Evolutionary conservation across 2,329 filamentous ascomycete species (phyloP), one percentile per base, ranked within the genome.

Genomic region (Rhexocercosporidium sp.): DNA sequence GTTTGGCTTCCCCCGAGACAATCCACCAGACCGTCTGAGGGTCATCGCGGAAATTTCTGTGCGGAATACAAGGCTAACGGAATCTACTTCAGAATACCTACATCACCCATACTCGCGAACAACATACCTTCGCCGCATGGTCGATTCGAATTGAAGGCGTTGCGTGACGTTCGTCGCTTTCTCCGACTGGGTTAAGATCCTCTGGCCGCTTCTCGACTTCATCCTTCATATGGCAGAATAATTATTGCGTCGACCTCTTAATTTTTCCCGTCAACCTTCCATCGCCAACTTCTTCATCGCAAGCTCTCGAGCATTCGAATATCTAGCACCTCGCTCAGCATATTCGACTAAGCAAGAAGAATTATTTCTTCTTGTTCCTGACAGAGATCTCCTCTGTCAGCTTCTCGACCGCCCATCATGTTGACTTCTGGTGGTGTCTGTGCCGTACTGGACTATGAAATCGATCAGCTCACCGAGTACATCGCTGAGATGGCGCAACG

Each of bases 391-490:
- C 74, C 74, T 77, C 67, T 39, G 73, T 76, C 74, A 71, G 64
- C 62, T 44, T 44, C 62, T 66, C 68, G 63, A 67, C 73, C 65
- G 71, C 70, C 68, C 71, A 73, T 69, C 69, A 77, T 76, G 75
- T 70, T 76, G 65, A 62, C 72, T 71, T 72, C 74, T 63, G 90
- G 90, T 75, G 90, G 90, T 73, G 90, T 93, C 54, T 90, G 90
- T 68, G 89, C 89, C 69, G 88, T 91, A 77, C 82, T 93, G 71
- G 90, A 93, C 79, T 93, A 93, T 79, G 90, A 92, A 75, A 91
- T 93, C 85, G 89, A 92, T 73, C 84, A 88, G 78, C 92, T 92
- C 89, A 88, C 89, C 69, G 90, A 92, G 77, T 93, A 92, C 79
- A 90, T 92, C 77, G 88, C 88, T 73, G 88, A 92, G 75, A 91